Conservation (phyloP, 768 basidiomycete species). For the Boletus rubropictus region DNA sequence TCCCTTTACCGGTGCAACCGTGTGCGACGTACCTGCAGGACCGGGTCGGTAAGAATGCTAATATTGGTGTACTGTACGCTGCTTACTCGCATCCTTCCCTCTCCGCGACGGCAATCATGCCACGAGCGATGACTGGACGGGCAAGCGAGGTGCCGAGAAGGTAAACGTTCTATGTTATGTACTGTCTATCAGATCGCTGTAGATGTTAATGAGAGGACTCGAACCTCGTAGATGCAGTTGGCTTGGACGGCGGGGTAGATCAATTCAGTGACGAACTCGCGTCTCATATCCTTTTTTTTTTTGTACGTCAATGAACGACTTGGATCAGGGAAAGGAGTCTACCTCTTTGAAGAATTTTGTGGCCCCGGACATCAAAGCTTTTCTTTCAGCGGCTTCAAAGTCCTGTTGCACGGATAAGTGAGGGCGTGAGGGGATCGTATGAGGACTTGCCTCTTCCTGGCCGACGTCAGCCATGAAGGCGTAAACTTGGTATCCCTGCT, state of each 20-base stretch:
- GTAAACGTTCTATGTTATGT: conserved; percentile 72
- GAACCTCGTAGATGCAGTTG: conserved; percentile 96
- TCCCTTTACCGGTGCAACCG: conserved; percentile 99
- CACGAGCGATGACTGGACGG: conserved; percentile 96
- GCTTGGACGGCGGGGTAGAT: conserved; percentile 98
- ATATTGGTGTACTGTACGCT: background rate
- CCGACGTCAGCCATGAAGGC: conserved; percentile 97
- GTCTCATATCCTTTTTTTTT: conserved; percentile 72
- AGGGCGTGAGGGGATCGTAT: background rate
- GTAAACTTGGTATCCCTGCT: conserved; percentile 94
- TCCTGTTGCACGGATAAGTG: conserved; percentile 48
- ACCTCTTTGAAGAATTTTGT: conserved; percentile 93
- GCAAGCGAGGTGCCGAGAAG: conserved; percentile 97
- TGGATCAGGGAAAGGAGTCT: background rate
- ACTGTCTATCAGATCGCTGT: background rate
- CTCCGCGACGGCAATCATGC: conserved; percentile 93
- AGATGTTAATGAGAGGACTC: conserved; percentile 2
- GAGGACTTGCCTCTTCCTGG: conserved; percentile 65
- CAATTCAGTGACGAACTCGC: conserved; percentile 92
- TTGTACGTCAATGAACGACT: background rate
- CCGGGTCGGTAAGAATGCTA: background rate
- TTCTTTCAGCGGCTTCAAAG: conserved; percentile 84
- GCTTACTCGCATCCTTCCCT: conserved; percentile 92
- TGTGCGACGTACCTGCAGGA: conserved; percentile 80
- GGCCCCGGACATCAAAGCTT: conserved; percentile 89